Base-by-base conservation (phyloP, 257 asterid species). In the Solanum verrucosum region DNA sequence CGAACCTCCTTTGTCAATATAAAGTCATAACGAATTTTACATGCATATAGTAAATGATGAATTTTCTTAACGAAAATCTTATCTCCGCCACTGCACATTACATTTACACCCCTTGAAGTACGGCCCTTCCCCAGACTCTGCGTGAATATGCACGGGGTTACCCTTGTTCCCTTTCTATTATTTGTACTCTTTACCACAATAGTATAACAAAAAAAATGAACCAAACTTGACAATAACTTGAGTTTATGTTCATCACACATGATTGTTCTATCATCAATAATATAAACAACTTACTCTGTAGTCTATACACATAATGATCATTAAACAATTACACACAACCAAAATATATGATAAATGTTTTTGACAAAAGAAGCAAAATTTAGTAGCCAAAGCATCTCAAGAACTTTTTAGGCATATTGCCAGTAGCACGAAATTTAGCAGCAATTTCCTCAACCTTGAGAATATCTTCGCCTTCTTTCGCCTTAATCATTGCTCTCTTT, bases 371-470 rank as follows among this genome's bases (percentile, higher is more conserved):
- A 44, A 12, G 10, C 3, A 49, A 14, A 15, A 16, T 25, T 86
- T 40, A 87, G 86, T 72, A 83, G 34, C 85, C 67, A 82, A 93
- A 93, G 89, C 97, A 94, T 63, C 89, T 90, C 85, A 91, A 93
- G 16, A 92, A 85, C 63, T 60, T 92, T 52, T 84, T 89, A 0
- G 95, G 97, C n/a, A 77, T 7, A 25, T 23, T 86, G 9, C 91
- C 92, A 10, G 93, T 89, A 21, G 92, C 42, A 9, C 91, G 92
- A 65, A 75, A 91, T 34, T 88, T 89, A 4, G 93, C 90, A 67
- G 97, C 93, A 2, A 89, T 79, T 84, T 94, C 95, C 77, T 92
- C 94, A 10, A 91, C 89, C 85, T 60, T 84, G 15, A 91, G 87
- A 84, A 89, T 20, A 6, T 93, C 89, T 73, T 90, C 89, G 35